Conservation (phyloP, 768 basidiomycete species). For the Amanita pallidorosea region DNA sequence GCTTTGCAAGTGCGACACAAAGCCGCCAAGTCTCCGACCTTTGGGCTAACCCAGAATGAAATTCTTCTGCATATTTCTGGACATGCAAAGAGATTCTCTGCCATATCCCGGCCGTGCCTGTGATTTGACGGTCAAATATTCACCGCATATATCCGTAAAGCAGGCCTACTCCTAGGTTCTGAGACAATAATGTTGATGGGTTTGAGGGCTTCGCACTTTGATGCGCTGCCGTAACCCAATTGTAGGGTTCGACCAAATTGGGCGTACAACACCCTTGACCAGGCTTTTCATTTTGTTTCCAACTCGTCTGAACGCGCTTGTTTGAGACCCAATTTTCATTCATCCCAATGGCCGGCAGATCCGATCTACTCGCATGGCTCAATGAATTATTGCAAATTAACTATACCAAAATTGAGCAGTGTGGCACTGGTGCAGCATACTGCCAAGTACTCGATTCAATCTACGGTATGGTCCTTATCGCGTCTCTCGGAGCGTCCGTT, state of each 20-base stretch:
- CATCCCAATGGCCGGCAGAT: conserved; percentile 51
- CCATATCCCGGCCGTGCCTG: not conserved
- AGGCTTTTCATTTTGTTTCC: not conserved
- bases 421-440: conserved; percentile 85
- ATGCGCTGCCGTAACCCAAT: not conserved
- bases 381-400: conserved; percentile 88
- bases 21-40: conserved; percentile 24
- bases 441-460: conserved; percentile 94
- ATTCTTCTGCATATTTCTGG: conserved; percentile 33
- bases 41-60: conserved; percentile 21
- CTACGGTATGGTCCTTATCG: conserved; percentile 45
- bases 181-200: not conserved
- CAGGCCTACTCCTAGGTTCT: not conserved
- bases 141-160: not conserved
- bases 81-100: conserved; percentile 3
- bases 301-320: not conserved
- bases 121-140: not conserved
- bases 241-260: not conserved
- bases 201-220: too few species aligned
- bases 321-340: not conserved
- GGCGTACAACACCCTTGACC: not conserved
- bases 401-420: conserved; percentile 90
- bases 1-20: conserved; percentile 36
- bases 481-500: conserved; percentile 5
- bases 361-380: conserved; percentile 86